Evolutionary conservation across 768 basidiomycete genomes (phyloP).

Genomic region (Cyclocybe cylindracea): DNA sequence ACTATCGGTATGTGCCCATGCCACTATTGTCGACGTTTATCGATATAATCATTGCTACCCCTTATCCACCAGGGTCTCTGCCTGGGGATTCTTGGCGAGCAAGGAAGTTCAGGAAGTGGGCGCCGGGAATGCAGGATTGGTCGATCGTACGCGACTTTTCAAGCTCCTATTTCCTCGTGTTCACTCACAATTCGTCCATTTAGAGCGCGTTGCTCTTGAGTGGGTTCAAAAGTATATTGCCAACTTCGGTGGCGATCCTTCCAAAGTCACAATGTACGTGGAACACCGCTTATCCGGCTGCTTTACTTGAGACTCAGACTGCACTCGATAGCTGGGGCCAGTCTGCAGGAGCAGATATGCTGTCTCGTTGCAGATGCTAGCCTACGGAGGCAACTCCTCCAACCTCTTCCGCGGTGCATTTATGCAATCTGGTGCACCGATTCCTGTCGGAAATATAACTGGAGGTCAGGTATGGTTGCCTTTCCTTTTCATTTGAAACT

Average conservation of each 20-base stretch:
- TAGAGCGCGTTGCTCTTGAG: constrained; percentile 43
- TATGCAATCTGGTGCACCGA: constrained; percentile 27
- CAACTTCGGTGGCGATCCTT: constrained; percentile 56
- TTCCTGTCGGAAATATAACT: constrained; percentile 21
- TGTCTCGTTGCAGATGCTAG: constrained; percentile 37
- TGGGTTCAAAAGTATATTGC: constrained; percentile 61
- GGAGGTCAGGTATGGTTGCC: constrained; percentile 19
- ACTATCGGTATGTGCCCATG: constrained; percentile 38
- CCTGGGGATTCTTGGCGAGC: constrained; percentile 32
- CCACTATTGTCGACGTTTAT: neutral
- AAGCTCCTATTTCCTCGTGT: neutral
- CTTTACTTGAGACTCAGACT: neutral
- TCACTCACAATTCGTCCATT: neutral
- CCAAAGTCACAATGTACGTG: constrained; percentile 43
- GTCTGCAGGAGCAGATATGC: constrained; percentile 48
- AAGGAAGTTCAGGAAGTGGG: constrained; percentile 27
- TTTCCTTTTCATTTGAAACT: neutral
- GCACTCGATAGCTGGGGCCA: constrained; percentile 37
- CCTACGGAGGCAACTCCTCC: constrained; percentile 28
- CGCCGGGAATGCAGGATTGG: constrained; percentile 29
- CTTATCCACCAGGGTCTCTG: constrained; percentile 1
- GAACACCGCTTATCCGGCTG: neutral
- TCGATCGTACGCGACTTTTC: constrained; percentile 26
- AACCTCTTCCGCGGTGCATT: constrained; percentile 37
- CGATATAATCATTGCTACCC: constrained; percentile 22